A percentile compares a stretch with the other conserved stretches of the same genome.
Evolutionary conservation across 208 protist genomes (phyloP).

Genomic region (Leishmania amazonensis): DNA sequence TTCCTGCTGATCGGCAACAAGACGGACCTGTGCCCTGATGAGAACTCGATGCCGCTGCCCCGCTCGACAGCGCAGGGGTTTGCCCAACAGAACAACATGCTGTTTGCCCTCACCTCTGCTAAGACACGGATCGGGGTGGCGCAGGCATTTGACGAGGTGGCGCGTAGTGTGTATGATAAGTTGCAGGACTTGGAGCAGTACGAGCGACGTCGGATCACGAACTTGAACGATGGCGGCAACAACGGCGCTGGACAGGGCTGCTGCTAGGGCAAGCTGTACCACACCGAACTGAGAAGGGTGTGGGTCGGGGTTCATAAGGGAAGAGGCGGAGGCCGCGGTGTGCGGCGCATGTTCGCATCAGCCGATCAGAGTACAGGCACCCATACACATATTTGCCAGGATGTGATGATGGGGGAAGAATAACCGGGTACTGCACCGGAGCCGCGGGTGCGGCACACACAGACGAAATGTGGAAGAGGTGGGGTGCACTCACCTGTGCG

Average conservation of each 20-base stretch:
- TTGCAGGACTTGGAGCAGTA: constrained; percentile 28
- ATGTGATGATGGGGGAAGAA: neutral
- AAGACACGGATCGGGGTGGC: constrained; percentile 77
- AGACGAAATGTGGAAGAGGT: neutral
- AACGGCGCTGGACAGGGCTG: constrained; percentile 16
- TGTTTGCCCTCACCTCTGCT: constrained; percentile 81
- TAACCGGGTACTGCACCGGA: neutral
- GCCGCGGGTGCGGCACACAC: neutral
- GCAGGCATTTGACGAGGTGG: constrained; percentile 86
- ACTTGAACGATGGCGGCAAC: constrained; percentile 13
- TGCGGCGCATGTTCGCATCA: neutral
- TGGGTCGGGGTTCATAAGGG: neutral
- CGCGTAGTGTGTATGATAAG: constrained; percentile 62
- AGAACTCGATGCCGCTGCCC: constrained; percentile 56
- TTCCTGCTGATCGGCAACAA: constrained; percentile 91
- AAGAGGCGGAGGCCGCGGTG: neutral
- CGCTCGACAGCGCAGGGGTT: constrained; percentile 55
- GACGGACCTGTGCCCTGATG: constrained; percentile 50
- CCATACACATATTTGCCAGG: neutral
- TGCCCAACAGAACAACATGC: constrained; percentile 75
- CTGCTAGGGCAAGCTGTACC: constrained; percentile 8
- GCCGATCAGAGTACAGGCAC: neutral
- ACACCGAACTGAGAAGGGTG: neutral
- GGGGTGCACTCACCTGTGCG: neutral
- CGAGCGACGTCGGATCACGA: constrained; percentile 23